These are phyloP conservation scores for Hyphopichia buzzinii DNA, from an alignment of 1,139 yeast genomes.

Conservation along the genomic window DNA sequence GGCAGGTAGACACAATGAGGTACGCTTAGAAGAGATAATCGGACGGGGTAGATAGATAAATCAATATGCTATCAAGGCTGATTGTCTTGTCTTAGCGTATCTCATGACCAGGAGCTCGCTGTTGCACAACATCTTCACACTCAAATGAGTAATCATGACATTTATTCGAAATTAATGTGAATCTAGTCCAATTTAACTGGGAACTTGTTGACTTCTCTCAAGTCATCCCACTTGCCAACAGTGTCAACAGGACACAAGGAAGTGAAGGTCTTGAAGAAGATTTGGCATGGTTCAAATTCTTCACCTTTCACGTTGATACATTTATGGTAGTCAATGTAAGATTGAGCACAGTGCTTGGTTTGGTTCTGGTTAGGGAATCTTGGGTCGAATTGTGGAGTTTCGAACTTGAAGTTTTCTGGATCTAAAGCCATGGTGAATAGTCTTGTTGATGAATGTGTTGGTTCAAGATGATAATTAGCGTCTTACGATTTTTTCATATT, in stretches of 20 bases:
- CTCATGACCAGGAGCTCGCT: no score
- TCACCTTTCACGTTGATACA: conserved; percentile 97
- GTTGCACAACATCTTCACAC: no score
- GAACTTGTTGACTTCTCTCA: conserved; percentile 64
- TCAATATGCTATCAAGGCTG: no score
- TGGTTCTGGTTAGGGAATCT: conserved; percentile 97
- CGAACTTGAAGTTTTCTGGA: conserved; percentile 53
- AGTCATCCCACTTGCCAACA: conserved; percentile 96
- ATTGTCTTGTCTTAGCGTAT: no score
- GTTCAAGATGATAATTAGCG: conserved; percentile 3
- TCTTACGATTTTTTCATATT: conserved; percentile 10
- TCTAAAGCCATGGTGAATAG: conserved; percentile 39
- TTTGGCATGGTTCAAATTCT: conserved; percentile 96
- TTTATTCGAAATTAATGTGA: neutral
- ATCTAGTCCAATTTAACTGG: conserved; percentile 37
- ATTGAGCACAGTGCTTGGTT: conserved; percentile 97
- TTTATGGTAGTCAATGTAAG: conserved; percentile 96
- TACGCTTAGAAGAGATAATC: no score
- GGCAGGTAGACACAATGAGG: no score
- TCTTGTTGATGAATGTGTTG: neutral
- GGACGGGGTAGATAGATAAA: no score
- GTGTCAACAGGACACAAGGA: conserved; percentile 91
- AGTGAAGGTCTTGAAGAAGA: conserved; percentile 86
- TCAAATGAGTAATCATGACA: no score
- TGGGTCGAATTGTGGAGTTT: conserved; percentile 86